Evolutionary conservation across 1,284 basidiomycete species (phyloP).

Genomic region (Sporisorium graminicola): DNA sequence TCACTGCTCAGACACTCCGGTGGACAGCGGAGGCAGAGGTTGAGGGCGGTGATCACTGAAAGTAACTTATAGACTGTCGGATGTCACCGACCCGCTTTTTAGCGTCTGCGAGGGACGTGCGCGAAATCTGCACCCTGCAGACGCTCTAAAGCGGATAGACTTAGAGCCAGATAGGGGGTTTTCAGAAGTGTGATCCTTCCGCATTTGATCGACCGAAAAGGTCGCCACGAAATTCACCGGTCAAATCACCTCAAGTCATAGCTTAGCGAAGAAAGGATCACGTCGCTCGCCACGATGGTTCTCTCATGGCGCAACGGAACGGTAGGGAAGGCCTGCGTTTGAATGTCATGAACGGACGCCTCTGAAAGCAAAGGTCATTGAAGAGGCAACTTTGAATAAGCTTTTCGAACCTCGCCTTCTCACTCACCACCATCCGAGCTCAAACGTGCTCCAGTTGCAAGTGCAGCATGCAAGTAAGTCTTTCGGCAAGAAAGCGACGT

Average conservation of each 20-base stretch:
- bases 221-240: conserved; percentile 20
- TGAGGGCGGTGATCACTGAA: background rate
- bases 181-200: background rate
- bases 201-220: conserved; percentile 2
- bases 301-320: background rate
- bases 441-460: background rate
- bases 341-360: no score
- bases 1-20: background rate
- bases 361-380: no score
- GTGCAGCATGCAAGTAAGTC: no score
- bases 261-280: background rate
- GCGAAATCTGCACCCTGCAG: conserved; percentile 7
- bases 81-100: conserved; percentile 8
- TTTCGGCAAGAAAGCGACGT: background rate
- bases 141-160: background rate
- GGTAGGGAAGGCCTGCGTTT: no score
- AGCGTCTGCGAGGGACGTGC: conserved; percentile 16
- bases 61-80: background rate
- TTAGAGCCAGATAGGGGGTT: background rate
- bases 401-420: background rate
- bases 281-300: background rate
- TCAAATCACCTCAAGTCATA: conserved; percentile 4
- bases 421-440: background rate
- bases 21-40: background rate
- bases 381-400: background rate